Evolutionary conservation across 129 eudicot genomes (phyloP).

Genomic region (Saposhnikovia divaricata): DNA sequence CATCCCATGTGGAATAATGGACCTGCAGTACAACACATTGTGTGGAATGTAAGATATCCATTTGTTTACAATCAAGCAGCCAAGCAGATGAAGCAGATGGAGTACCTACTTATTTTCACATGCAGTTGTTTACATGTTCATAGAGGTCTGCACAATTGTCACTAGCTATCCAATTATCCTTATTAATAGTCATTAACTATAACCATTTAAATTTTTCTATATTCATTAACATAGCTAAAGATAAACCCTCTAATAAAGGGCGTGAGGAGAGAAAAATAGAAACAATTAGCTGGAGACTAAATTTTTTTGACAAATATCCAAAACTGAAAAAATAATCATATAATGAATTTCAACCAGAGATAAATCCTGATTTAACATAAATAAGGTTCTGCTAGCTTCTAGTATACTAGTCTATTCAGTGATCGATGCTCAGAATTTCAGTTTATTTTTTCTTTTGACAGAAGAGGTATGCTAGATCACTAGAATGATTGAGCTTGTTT

Average conservation of each 20-base stretch:
- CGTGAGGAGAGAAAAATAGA: no score
- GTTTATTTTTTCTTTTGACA: no score
- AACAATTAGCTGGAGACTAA: no score
- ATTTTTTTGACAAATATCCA: no score
- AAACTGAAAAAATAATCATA: no score
- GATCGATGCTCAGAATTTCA: no score
- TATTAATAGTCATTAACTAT: no score
- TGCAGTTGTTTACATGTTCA: neutral
- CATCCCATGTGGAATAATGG: conserved; percentile 82
- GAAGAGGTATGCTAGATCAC: neutral
- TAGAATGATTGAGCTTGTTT: neutral
- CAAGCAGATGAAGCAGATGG: neutral
- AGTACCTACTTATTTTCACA: neutral
- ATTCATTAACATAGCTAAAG: neutral
- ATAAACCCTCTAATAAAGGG: neutral
- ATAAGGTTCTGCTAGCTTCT: neutral
- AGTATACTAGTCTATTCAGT: no score
- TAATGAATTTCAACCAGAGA: no score
- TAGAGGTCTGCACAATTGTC: neutral
- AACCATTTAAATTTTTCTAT: no score
- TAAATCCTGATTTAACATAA: neutral
- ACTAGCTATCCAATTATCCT: no score
- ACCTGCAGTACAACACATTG: conserved; percentile 33
- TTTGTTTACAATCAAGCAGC: neutral
- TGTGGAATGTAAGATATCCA: neutral